phyloP scores from a whole-genome alignment of 179 eudicot genomes.

The Nepenthes alata region DNA sequence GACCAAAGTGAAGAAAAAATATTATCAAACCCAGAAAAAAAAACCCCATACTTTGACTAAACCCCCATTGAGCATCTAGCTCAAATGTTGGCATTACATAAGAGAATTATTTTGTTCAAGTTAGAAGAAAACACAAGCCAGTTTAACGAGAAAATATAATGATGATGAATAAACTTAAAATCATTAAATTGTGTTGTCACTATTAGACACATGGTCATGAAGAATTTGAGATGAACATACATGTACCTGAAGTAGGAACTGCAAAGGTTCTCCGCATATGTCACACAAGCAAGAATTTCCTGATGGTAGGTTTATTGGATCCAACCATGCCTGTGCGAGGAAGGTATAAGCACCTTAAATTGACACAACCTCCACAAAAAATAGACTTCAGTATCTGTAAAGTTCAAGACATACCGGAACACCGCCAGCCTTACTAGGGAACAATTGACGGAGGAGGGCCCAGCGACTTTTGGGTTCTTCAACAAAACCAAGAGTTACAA shows the following conservation, averaged over 20 bases:
- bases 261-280: constrained; percentile 70
- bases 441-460: constrained; percentile 50
- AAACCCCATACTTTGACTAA: too few relatives aligned
- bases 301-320: constrained; percentile 62
- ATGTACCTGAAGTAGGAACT: constrained; percentile 70
- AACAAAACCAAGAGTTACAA: constrained; percentile 43
- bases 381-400: not conserved
- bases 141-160: not conserved
- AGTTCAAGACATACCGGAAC: constrained; percentile 42
- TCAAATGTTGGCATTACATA: not conserved
- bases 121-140: not conserved
- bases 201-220: not conserved
- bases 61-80: too few relatives aligned
- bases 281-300: constrained; percentile 53
- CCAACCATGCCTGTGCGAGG: constrained; percentile 71
- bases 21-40: too few relatives aligned
- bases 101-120: not conserved
- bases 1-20: not conserved
- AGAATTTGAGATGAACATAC: not conserved
- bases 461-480: constrained; percentile 42
- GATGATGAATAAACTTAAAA: not conserved
- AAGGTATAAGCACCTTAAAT: not conserved
- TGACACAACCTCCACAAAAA: not conserved
- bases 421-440: constrained; percentile 92
- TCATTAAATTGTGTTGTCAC: not conserved